phyloP scores from a whole-genome alignment of 768 basidiomycete species.

The Mycena rebaudengoi region DNA sequence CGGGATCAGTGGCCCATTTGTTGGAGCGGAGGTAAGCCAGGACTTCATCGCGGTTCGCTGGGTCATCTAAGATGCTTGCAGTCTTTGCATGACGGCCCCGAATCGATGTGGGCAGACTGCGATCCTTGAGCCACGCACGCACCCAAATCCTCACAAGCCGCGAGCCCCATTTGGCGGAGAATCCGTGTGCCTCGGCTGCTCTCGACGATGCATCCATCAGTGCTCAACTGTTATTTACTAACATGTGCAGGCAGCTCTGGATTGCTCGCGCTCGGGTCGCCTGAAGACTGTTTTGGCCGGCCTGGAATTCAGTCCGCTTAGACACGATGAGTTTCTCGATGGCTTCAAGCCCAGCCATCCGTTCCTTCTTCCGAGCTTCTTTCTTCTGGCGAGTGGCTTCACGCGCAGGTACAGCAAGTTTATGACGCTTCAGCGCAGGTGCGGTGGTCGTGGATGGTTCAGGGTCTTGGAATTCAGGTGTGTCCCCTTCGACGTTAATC shows the following conservation, averaged over 20 bases:
- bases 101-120: background rate
- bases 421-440: background rate
- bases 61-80: conserved; percentile 37
- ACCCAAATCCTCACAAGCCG: background rate
- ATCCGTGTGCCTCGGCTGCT: conserved; percentile 28
- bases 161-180: background rate
- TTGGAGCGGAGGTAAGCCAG: conserved; percentile 39
- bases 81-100: conserved; percentile 36
- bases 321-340: background rate
- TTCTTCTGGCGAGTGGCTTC: background rate
- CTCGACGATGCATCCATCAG: conserved; percentile 34
- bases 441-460: background rate
- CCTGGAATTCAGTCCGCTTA: background rate
- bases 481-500: background rate
- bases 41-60: conserved; percentile 36
- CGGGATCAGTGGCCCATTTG: conserved; percentile 47
- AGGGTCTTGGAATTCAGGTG: background rate
- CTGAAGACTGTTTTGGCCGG: conserved; percentile 21
- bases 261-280: background rate
- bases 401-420: background rate
- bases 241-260: background rate
- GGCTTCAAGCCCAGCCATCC: background rate
- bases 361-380: background rate
- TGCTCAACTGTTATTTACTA: conserved; percentile 33
- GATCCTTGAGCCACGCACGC: background rate